Conservation (phyloP, 768 basidiomycete genomes). For the Leccinum olivaceopallidum region DNA sequence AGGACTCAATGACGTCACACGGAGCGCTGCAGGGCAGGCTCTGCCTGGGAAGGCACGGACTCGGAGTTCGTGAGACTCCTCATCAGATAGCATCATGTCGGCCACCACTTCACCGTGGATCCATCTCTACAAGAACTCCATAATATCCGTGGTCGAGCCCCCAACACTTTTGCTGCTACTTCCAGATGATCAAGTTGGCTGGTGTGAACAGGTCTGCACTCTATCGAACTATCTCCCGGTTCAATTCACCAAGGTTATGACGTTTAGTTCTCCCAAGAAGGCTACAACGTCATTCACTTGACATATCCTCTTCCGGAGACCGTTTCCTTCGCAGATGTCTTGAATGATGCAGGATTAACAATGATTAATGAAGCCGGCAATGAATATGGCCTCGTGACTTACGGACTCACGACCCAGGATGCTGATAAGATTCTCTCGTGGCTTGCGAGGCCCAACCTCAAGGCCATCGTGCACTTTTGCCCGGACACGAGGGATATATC, state of each 20-base stretch:
- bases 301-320: slow-evolving; percentile 22
- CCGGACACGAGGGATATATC: slow-evolving; percentile 29
- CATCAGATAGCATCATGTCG: slow-evolving; percentile 3
- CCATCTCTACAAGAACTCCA: slow-evolving; percentile 28
- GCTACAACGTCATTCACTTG: slow-evolving; percentile 38
- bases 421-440: slow-evolving; percentile 16
- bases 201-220: slow-evolving; percentile 38
- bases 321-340: slow-evolving; percentile 16
- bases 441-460: slow-evolving; percentile 16
- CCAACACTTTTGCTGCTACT: slow-evolving; percentile 33
- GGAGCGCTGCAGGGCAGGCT: not conserved
- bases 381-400: slow-evolving; percentile 34
- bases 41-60: not conserved
- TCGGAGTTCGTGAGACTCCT: not conserved
- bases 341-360: slow-evolving; percentile 18
- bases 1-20: not conserved
- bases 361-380: slow-evolving; percentile 9
- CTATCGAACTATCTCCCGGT: not conserved
- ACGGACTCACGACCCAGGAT: slow-evolving; percentile 30
- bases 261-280: slow-evolving; percentile 39
- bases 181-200: slow-evolving; percentile 32
- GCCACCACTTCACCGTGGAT: slow-evolving; percentile 10
- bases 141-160: slow-evolving; percentile 32
- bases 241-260: not conserved
- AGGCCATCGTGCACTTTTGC: slow-evolving; percentile 38